Percentiles rank a stretch among this genome's conserved stretches.
Evolutionary conservation across 495 filamentous ascomycete species (phyloP).

Genomic region (Trichoderma asperelloides): DNA sequence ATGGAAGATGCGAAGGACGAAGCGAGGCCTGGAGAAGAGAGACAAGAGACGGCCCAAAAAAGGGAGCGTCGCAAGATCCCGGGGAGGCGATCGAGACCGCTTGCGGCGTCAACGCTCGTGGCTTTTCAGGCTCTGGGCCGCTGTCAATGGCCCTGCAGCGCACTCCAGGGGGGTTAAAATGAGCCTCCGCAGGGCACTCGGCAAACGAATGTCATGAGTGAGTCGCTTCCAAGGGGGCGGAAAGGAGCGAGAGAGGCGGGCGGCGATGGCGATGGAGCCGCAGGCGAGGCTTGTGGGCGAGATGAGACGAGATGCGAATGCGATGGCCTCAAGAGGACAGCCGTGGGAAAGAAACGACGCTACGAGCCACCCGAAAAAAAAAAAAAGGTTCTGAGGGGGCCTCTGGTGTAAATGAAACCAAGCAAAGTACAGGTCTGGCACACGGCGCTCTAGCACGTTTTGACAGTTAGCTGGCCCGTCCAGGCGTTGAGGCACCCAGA

Average conservation of each 20-base stretch:
- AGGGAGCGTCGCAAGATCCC: background rate
- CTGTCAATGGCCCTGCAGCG: constrained; percentile 3
- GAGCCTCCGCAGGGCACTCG: constrained; percentile 5
- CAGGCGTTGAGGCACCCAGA: constrained; percentile 1
- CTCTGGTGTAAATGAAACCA: background rate
- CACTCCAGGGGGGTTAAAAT: constrained; percentile 8
- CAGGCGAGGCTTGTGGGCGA: background rate
- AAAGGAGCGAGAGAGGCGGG: background rate
- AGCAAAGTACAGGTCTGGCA: background rate
- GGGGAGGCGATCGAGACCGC: background rate
- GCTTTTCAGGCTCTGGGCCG: background rate
- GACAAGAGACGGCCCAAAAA: background rate
- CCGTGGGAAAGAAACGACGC: background rate
- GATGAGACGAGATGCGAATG: background rate
- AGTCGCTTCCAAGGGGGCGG: constrained; percentile 1
- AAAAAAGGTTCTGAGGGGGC: background rate
- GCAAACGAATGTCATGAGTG: constrained; percentile 7
- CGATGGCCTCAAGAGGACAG: background rate
- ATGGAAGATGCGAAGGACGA: background rate
- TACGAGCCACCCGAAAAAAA: background rate
- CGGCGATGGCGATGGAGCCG: background rate
- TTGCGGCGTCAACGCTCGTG: background rate
- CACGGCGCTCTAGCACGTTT: background rate
- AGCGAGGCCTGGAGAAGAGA: background rate
- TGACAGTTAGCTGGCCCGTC: background rate